These are phyloP conservation scores for Fusarium cicatricum DNA, from an alignment of 2,329 filamentous ascomycete genomes.

Conservation along the genomic window DNA sequence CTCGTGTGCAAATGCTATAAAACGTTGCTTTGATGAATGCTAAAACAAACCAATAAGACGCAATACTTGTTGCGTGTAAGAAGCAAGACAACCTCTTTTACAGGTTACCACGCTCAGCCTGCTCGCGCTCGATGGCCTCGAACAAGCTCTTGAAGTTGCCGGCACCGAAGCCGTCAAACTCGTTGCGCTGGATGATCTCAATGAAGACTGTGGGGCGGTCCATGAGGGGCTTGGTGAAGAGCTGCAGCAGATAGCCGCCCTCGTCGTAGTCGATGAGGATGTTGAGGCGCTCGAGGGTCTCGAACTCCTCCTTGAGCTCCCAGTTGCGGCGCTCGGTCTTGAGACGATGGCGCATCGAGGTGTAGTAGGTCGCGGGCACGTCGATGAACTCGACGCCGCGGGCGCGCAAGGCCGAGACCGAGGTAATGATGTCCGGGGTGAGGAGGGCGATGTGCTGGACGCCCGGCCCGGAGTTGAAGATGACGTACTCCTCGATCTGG, in stretches of 20 bases:
- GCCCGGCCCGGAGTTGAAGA: conserved; percentile 88
- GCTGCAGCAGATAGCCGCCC: conserved; percentile 80
- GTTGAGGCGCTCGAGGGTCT: conserved; percentile 77
- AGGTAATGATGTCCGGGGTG: conserved; percentile 79
- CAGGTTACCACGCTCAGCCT: conserved; percentile 85
- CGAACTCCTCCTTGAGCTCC: conserved; percentile 81
- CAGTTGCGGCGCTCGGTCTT: conserved; percentile 67
- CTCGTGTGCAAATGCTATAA: conserved; percentile 1
- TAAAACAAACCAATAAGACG: background rate
- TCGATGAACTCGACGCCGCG: conserved; percentile 92
- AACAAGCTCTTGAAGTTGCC: conserved; percentile 97
- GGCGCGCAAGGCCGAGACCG: conserved; percentile 81
- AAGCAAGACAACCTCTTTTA: conserved; percentile 46
- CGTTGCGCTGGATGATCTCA: conserved; percentile 92
- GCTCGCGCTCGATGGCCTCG: conserved; percentile 94
- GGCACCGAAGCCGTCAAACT: conserved; percentile 91
- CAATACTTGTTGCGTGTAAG: conserved; percentile 3
- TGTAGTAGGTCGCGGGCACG: conserved; percentile 88
- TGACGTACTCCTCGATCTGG: conserved; percentile 93
- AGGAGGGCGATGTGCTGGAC: conserved; percentile 94
- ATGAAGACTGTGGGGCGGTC: conserved; percentile 95
- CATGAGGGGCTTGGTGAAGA: conserved; percentile 89
- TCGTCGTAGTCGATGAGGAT: conserved; percentile 97
- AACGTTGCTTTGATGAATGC: background rate
- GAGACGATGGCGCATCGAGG: conserved; percentile 76